Conservation (phyloP, 140 eudicot species). For the Bidens hawaiensis region DNA sequence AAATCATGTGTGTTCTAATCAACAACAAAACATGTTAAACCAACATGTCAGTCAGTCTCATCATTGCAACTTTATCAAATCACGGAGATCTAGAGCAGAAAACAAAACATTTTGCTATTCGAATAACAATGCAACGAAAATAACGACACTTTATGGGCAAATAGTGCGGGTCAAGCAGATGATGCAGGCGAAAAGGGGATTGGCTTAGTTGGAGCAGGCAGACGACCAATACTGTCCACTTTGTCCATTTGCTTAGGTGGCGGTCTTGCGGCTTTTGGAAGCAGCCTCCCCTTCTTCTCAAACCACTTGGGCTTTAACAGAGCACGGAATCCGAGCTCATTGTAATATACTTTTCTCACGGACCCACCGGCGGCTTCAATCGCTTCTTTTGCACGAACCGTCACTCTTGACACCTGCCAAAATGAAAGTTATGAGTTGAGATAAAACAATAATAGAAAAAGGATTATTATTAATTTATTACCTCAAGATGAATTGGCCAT, state of each 20-base stretch:
- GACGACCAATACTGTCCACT: slow-evolving; percentile 87
- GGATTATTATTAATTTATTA: no score
- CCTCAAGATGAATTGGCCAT: slow-evolving; percentile 99
- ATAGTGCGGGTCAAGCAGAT: slow-evolving; percentile 8
- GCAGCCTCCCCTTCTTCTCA: slow-evolving; percentile 83
- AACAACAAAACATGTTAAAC: not conserved
- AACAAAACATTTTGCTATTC: no score
- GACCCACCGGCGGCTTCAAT: slow-evolving; percentile 94
- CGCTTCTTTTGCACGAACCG: slow-evolving; percentile 86
- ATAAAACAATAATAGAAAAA: slow-evolving; percentile 5
- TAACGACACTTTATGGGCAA: slow-evolving; percentile 1
- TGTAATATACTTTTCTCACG: slow-evolving; percentile 85
- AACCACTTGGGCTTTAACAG: slow-evolving; percentile 93
- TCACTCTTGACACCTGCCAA: slow-evolving; percentile 80
- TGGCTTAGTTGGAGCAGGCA: slow-evolving; percentile 97
- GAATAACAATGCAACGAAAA: slow-evolving; percentile 1
- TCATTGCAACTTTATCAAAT: not conserved
- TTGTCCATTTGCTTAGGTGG: slow-evolving; percentile 86
- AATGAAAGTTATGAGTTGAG: not conserved
- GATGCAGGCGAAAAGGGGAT: slow-evolving; percentile 42
- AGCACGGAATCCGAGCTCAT: slow-evolving; percentile 72
- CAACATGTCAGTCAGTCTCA: not conserved
- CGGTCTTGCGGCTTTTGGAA: no score
- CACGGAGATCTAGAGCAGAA: not conserved
- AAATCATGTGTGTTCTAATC: not conserved